A percentile compares a stretch with the other conserved stretches of the same genome.
Evolutionary conservation across 2,329 filamentous ascomycete genomes (phyloP).

Genomic region (Colletotrichum melonis): DNA sequence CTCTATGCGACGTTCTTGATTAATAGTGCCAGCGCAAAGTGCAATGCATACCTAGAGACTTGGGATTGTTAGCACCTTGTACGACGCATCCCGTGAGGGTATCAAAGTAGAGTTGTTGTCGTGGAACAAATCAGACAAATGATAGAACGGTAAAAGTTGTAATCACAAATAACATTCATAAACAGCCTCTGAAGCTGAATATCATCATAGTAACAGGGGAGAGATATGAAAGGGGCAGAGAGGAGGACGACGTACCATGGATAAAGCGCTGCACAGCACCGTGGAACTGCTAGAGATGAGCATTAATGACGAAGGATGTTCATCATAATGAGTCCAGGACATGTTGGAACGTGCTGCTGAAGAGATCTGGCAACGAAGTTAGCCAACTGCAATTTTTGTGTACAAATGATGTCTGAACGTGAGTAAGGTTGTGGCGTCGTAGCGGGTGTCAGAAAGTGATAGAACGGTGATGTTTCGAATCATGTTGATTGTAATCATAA

Average conservation of each 20-base stretch:
- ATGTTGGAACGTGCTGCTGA: neutral
- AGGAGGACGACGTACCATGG: neutral
- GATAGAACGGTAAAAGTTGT: slow-evolving; percentile 47
- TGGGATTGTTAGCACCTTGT: neutral
- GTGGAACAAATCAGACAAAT: slow-evolving; percentile 22
- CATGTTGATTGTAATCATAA: slow-evolving; percentile 53
- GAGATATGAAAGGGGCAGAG: neutral
- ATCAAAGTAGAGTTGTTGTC: neutral
- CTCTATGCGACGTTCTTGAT: neutral
- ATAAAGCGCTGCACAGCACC: too few relatives aligned
- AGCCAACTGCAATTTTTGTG: neutral
- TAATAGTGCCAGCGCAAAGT: neutral
- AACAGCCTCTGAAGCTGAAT: slow-evolving; percentile 57
- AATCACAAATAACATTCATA: slow-evolving; percentile 54
- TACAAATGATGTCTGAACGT: neutral
- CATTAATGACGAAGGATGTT: neutral
- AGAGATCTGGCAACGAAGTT: neutral
- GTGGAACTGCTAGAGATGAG: neutral
- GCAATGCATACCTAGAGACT: neutral
- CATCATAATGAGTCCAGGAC: neutral
- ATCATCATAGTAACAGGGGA: slow-evolving; percentile 48
- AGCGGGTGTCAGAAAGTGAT: slow-evolving; percentile 37
- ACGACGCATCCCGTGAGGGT: neutral
- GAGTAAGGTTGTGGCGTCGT: neutral
- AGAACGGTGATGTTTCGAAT: slow-evolving; percentile 51